Percentiles rank a stretch among this genome's conserved stretches.
phyloP scores from a whole-genome alignment of 768 basidiomycete genomes.

The Gelatoporia subvermispora region DNA sequence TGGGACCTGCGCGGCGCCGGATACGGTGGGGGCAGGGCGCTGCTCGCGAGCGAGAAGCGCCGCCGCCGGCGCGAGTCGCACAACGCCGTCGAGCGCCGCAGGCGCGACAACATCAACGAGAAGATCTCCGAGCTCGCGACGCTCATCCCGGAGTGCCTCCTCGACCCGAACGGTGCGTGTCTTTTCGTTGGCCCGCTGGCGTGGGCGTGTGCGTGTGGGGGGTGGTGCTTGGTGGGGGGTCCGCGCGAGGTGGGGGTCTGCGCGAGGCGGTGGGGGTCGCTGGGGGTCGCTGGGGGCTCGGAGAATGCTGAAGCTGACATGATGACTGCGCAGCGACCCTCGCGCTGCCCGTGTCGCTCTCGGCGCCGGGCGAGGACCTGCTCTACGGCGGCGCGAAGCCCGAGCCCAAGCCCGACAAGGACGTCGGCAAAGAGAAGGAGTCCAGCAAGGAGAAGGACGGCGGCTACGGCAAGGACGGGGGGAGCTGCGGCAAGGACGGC shows the following conservation, averaged over 20 bases:
- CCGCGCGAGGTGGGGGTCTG: too few species aligned
- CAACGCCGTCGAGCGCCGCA: constrained; percentile 85
- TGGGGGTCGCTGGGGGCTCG: not conserved
- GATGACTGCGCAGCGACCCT: constrained; percentile 16
- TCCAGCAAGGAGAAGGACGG: constrained; percentile 8
- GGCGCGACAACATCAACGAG: constrained; percentile 94
- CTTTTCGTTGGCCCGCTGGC: not conserved
- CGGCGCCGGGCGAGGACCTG: constrained; percentile 21
- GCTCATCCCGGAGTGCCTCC: constrained; percentile 81
- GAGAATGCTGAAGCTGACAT: not conserved
- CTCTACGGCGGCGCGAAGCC: constrained; percentile 14
- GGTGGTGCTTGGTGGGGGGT: constrained; percentile 1
- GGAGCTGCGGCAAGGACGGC: too few species aligned
- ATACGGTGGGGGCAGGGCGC: constrained; percentile 34
- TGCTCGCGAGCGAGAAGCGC: constrained; percentile 77
- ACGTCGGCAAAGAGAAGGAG: not conserved
- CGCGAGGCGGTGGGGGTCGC: too few species aligned
- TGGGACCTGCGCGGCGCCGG: too few species aligned
- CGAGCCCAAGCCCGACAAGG: not conserved
- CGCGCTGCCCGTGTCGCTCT: constrained; percentile 20
- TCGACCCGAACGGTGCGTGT: constrained; percentile 49
- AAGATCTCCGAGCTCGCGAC: constrained; percentile 88
- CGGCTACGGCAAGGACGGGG: not conserved
- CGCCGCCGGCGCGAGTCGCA: constrained; percentile 79
- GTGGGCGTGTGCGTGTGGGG: not conserved